Percentiles rank a stretch among this genome's conserved stretches.
Conservation (phyloP, 306 rosid species). For the Cicer pinnatifidum region DNA sequence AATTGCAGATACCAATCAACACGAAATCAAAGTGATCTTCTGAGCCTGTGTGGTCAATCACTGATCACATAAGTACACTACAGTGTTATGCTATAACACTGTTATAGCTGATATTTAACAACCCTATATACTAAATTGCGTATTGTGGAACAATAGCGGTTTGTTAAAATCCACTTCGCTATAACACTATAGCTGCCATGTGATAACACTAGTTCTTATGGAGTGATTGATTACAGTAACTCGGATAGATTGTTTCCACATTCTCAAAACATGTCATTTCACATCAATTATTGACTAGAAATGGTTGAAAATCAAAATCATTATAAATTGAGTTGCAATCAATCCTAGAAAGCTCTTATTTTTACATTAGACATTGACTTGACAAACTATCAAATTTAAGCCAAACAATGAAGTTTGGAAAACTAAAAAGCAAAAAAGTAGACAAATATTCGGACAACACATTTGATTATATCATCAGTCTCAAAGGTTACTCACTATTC, state of each 20-base stretch:
- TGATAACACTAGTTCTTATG: no score
- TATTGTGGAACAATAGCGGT: no score
- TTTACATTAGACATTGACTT: constrained; percentile 38
- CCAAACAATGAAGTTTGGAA: constrained; percentile 38
- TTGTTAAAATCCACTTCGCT: no score
- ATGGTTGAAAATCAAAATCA: not conserved
- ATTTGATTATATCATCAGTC: constrained; percentile 26
- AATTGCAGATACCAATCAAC: no score
- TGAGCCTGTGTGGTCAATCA: no score
- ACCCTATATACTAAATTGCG: no score
- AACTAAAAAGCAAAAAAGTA: not conserved
- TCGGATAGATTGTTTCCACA: not conserved
- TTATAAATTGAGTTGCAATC: constrained; percentile 15
- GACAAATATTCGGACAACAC: constrained; percentile 22
- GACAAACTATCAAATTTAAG: constrained; percentile 44
- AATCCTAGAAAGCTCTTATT: constrained; percentile 44
- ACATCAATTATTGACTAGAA: not conserved
- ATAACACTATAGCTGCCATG: no score
- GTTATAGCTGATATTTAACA: no score
- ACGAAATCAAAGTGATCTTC: no score
- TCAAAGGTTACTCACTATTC: not conserved
- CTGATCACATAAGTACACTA: no score
- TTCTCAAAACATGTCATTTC: not conserved
- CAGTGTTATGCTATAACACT: no score
- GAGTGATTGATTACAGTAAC: not conserved